Conservation (phyloP, 2,329 filamentous ascomycete genomes). For the Aspergillus amoenus region DNA sequence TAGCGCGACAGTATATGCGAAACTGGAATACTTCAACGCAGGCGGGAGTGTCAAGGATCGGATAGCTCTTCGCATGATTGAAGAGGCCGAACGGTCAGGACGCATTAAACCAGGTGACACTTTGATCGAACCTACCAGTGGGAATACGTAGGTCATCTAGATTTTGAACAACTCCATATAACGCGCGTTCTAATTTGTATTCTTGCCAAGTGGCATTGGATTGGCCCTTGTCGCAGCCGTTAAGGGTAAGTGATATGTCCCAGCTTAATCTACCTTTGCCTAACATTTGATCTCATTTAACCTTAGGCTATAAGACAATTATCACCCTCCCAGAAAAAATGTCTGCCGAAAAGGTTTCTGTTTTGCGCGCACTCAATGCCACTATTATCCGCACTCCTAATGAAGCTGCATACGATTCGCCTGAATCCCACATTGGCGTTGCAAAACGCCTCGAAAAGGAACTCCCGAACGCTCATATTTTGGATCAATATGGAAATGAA, state of each 20-base stretch:
- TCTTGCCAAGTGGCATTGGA: conserved; percentile 68
- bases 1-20: conserved; percentile 84
- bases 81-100: conserved; percentile 86
- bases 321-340: conserved; percentile 99
- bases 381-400: conserved; percentile 98
- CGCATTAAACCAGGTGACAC: conserved; percentile 97
- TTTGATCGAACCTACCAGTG: conserved; percentile 95
- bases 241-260: conserved; percentile 56
- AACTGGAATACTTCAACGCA: conserved; percentile 90
- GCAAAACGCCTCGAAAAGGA: conserved; percentile 88
- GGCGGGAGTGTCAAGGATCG: conserved; percentile 92
- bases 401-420: conserved; percentile 89
- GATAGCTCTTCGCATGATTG: conserved; percentile 95
- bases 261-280: neutral
- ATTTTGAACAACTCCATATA: neutral
- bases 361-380: conserved; percentile 87
- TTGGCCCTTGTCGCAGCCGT: conserved; percentile 90
- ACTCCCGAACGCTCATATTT: conserved; percentile 92
- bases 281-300: too few relatives aligned
- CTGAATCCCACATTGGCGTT: conserved; percentile 96
- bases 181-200: neutral
- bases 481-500: conserved; percentile 90
- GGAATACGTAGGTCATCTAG: conserved; percentile 67
- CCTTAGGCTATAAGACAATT: conserved; percentile 81
- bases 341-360: conserved; percentile 96